Evolutionary conservation across 2,329 filamentous ascomycete species (phyloP).

Genomic region (Ascochyta fabae): DNA sequence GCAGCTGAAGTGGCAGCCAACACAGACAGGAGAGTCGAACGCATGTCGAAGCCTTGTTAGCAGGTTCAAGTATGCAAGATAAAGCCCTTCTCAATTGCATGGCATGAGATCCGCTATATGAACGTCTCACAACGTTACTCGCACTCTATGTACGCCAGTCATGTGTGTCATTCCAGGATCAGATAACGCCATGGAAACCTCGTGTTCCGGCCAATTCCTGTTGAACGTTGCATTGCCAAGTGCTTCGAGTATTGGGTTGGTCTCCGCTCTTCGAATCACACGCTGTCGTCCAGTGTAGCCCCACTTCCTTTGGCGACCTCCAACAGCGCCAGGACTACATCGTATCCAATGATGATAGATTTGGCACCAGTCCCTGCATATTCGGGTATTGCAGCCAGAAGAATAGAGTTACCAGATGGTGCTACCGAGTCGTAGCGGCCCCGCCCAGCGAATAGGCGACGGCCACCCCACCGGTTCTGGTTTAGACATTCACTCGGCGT

Average conservation of each 20-base stretch:
- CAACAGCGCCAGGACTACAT: not conserved
- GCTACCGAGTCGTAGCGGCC: constrained; percentile 21
- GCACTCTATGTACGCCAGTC: not conserved
- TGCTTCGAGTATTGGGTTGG: constrained; percentile 19
- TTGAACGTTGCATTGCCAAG: constrained; percentile 25
- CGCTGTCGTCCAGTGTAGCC: not conserved
- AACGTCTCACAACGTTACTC: not conserved
- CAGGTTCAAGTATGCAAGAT: not conserved
- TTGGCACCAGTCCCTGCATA: constrained; percentile 7
- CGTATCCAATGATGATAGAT: constrained; percentile 1
- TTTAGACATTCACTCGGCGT: constrained; percentile 15
- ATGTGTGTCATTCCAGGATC: constrained; percentile 9
- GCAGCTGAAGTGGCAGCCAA: constrained; percentile 2
- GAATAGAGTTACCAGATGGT: constrained; percentile 38
- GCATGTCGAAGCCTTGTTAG: constrained; percentile 12
- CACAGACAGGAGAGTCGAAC: not conserved
- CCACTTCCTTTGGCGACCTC: constrained; percentile 14
- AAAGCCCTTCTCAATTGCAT: not conserved
- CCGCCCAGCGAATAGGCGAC: constrained; percentile 16
- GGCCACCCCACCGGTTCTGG: not conserved
- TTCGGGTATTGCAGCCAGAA: constrained; percentile 4
- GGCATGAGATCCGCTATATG: constrained; percentile 10
- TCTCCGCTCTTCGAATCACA: constrained; percentile 13
- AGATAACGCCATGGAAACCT: constrained; percentile 13
- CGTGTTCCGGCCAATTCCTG: constrained; percentile 9